These are phyloP conservation scores for Petasospora fabianii DNA, from an alignment of 1,139 yeast genomes.

Conservation along the genomic window DNA sequence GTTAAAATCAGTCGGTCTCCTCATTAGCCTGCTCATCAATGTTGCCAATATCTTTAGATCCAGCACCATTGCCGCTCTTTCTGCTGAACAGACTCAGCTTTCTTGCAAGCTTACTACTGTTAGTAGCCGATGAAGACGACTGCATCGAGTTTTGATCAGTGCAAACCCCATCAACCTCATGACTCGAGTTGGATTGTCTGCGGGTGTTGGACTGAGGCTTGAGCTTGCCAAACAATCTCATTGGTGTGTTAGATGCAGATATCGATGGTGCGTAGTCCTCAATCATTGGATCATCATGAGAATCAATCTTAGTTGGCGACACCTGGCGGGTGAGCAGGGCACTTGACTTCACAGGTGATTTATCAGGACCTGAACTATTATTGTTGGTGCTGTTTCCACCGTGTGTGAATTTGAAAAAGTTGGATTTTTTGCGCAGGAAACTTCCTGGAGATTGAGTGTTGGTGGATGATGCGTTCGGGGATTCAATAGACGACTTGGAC, in stretches of 20 bases:
- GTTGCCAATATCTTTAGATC: conserved; percentile 12
- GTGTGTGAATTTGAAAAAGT: conserved; percentile 20
- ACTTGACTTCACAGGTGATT: conserved; percentile 20
- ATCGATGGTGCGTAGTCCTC: conserved; percentile 20
- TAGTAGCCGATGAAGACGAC: conserved; percentile 13
- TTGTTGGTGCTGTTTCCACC: no score
- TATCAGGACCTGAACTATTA: conserved; percentile 5
- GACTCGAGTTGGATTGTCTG: conserved; percentile 24
- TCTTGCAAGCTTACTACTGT: conserved; percentile 20
- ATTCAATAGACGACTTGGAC: conserved; percentile 18
- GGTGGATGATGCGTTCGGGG: conserved; percentile 8
- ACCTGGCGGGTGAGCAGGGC: conserved; percentile 8
- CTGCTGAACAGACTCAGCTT: conserved; percentile 23
- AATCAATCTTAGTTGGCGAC: conserved; percentile 17
- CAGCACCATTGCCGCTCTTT: conserved; percentile 9
- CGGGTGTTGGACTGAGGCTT: conserved; percentile 17
- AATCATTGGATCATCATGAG: conserved; percentile 13
- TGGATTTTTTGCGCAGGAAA: conserved; percentile 21
- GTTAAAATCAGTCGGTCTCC: no score
- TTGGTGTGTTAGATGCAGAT: conserved; percentile 15
- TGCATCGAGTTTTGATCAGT: conserved; percentile 14
- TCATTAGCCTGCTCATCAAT: conserved; percentile 24
- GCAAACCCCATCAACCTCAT: conserved; percentile 13
- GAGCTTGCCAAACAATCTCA: conserved; percentile 22
- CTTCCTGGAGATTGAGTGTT: conserved; percentile 20